Conservation (phyloP, 169 alveolate species). For the Plasmodium billcollinsi region DNA sequence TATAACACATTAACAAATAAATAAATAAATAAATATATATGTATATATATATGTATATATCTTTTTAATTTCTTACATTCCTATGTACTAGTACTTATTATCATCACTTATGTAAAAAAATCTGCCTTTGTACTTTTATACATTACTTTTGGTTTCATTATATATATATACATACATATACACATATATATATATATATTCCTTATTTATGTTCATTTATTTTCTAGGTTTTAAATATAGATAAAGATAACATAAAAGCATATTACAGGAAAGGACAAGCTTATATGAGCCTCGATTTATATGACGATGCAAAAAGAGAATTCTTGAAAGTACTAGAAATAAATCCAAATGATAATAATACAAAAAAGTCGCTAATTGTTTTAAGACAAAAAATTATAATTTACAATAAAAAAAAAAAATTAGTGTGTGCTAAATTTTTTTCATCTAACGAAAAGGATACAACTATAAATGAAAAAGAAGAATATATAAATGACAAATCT, state of each 20-base stretch:
- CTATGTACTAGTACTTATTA: not conserved
- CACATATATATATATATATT: too few species aligned
- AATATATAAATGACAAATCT: not conserved
- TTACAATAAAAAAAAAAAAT: conserved; percentile 59
- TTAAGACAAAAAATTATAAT: conserved; percentile 29
- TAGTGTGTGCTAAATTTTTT: conserved; percentile 55
- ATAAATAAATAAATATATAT: not conserved
- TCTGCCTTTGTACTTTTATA: not conserved
- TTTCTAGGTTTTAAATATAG: conserved; percentile 39
- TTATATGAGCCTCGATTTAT: conserved; percentile 64
- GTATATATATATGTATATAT: not conserved
- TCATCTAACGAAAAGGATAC: conserved; percentile 12
- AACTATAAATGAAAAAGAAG: not conserved
- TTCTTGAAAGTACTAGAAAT: conserved; percentile 46
- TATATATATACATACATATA: too few species aligned
- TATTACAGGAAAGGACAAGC: conserved; percentile 75
- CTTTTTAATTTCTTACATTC: not conserved
- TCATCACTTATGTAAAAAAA: not conserved
- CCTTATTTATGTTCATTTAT: not conserved
- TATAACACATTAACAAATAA: not conserved
- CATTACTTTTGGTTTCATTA: not conserved
- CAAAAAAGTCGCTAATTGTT: conserved; percentile 25
- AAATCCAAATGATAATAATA: conserved; percentile 46
- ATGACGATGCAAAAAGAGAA: conserved; percentile 49
- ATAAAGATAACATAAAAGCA: conserved; percentile 62